Evolutionary conservation across 352 stramenopile genomes (phyloP), one percentile per base, ranked within the genome.

Genomic region (Saprolegnia parasitica): DNA sequence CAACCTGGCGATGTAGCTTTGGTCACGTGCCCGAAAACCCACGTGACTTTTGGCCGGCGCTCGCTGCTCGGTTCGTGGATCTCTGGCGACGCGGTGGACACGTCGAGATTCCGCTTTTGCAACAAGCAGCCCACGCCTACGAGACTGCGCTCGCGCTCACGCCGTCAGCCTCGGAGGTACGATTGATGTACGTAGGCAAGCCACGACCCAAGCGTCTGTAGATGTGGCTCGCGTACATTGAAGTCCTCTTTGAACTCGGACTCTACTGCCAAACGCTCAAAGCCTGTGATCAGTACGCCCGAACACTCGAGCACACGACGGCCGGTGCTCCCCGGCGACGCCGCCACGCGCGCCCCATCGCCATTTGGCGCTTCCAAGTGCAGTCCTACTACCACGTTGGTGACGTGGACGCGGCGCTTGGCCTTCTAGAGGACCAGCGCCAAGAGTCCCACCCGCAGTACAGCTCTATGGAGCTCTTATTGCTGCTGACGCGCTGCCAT

Each of bases 261-360:
- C 37, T 70, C 42, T 61, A 62, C n/a, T 62, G 63, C 54, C 63
- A 70, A 26, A n/a, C 52, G 9, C 11, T 68, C 63, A 70, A 61
- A 23, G 16, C 11, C 13, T 32, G 23, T 24, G n/a, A 70, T 15
- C 39, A 45, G 5, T 35, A 61, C 13, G 40, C 35, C 13, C 52
- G 52, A 16, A 20, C 52, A 9, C 8, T 60, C 52, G 52, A 60
- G 35, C 42, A n/a, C 13, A 8, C 42, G 10, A 10, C 42, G 42
- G 11, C 9, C 35, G 35, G 10, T 2, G 52, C 3, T 42, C 52
- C 52, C 20, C 52, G 52, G 16, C 52, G 52, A 24, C 52, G 52
- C 13, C 52, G 10, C 35, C 35, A n/a, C 20, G 52, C 13, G 24
- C 52, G 52, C 13, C 52, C 24, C 9, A 40, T 9, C 3, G 52